These are phyloP conservation scores for Danielozyma ontarioensis DNA, from an alignment of 805 yeast species.

Conservation along the genomic window DNA sequence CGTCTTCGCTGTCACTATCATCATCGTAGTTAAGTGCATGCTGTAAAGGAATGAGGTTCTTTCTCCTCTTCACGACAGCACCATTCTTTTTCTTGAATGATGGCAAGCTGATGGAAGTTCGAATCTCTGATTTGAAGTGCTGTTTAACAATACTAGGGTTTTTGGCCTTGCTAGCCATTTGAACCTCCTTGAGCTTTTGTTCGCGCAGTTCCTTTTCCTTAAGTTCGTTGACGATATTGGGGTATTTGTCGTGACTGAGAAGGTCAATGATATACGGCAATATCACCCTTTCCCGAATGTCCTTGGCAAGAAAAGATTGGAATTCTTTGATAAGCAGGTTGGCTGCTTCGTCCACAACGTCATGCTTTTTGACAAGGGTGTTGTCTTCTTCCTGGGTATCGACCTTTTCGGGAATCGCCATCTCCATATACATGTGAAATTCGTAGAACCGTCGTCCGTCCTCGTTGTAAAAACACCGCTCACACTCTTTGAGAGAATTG, in stretches of 20 bases:
- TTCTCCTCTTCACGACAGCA: constrained; percentile 4
- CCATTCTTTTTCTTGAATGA: constrained; percentile 29
- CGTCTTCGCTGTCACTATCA: constrained; percentile 32
- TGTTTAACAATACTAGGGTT: constrained; percentile 8
- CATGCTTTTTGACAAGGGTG: constrained; percentile 11
- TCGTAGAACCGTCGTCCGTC: constrained; percentile 51
- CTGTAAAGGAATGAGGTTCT: constrained; percentile 43
- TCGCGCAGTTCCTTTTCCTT: constrained; percentile 22
- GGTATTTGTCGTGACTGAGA: constrained; percentile 55
- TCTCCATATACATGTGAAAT: constrained; percentile 52
- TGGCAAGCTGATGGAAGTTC: constrained; percentile 23
- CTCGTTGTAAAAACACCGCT: constrained; percentile 52
- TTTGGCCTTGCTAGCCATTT: constrained; percentile 6
- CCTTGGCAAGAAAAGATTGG: constrained; percentile 57
- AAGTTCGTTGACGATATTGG: constrained; percentile 37
- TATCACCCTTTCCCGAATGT: constrained; percentile 66
- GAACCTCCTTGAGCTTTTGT: constrained; percentile 10
- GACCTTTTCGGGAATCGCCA: constrained; percentile 46
- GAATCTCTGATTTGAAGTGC: constrained; percentile 1
- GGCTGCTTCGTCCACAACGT: constrained; percentile 54
- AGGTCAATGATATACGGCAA: constrained; percentile 63
- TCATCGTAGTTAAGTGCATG: constrained; percentile 46
- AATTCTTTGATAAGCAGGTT: constrained; percentile 58
- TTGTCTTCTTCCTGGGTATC: constrained; percentile 10
- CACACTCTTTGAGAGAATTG: constrained; percentile 53